Evolutionary conservation across 1,284 basidiomycete species (phyloP).

Genomic region (Puccinia polysora): DNA sequence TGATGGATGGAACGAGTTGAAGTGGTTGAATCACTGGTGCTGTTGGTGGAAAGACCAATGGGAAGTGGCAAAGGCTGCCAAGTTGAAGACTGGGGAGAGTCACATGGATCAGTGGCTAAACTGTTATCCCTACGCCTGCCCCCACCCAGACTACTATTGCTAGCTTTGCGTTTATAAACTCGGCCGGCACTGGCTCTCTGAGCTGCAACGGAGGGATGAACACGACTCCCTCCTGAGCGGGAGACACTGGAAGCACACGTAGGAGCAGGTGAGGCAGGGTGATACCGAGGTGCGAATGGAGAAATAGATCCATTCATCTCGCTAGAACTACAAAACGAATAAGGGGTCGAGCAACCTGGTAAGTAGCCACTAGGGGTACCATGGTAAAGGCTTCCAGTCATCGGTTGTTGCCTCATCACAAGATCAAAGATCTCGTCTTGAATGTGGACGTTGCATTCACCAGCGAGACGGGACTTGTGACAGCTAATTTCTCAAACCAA

Average conservation of each 20-base stretch:
- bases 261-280: slow-evolving; percentile 34
- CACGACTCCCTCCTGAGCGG: slow-evolving; percentile 9
- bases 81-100: neutral
- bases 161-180: slow-evolving; percentile 43
- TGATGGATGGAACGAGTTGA: neutral
- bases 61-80: slow-evolving; percentile 14
- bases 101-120: neutral
- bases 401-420: slow-evolving; percentile 10
- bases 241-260: slow-evolving; percentile 37
- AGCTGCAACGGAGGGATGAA: slow-evolving; percentile 43
- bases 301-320: neutral
- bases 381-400: slow-evolving; percentile 1
- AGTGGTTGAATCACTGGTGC: neutral
- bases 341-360: slow-evolving; percentile 37
- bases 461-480: slow-evolving; percentile 38
- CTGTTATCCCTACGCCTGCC: neutral
- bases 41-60: neutral
- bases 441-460: slow-evolving; percentile 42
- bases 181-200: slow-evolving; percentile 38
- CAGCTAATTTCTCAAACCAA: slow-evolving; percentile 24
- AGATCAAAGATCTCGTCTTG: slow-evolving; percentile 41
- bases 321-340: slow-evolving; percentile 6
- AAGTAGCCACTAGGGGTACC: neutral
- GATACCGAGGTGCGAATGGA: neutral
- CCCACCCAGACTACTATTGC: slow-evolving; percentile 31